phyloP scores from a whole-genome alignment of 2,329 filamentous ascomycete genomes.

The Coniella lustricola region DNA sequence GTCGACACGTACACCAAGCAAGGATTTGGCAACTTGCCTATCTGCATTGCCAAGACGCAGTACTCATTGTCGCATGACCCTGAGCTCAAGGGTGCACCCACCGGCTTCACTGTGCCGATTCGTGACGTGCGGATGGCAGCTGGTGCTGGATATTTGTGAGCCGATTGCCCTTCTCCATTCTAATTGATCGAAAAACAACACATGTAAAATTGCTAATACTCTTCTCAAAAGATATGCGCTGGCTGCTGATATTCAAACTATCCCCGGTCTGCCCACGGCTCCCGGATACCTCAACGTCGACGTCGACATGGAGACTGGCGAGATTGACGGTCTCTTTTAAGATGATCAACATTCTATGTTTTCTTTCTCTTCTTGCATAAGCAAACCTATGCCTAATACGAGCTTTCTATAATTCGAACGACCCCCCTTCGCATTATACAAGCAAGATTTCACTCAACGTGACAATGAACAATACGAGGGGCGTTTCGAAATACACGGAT shows the following conservation, averaged over 20 bases:
- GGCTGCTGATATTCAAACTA: slow-evolving; percentile 96
- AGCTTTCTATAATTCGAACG: no score
- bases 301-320: slow-evolving; percentile 71
- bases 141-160: slow-evolving; percentile 84
- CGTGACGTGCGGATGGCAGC: slow-evolving; percentile 90
- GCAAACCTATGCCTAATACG: no score
- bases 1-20: slow-evolving; percentile 90
- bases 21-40: slow-evolving; percentile 86
- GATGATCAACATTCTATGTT: neutral
- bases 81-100: slow-evolving; percentile 87
- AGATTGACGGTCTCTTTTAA: slow-evolving; percentile 86
- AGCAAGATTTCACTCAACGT: slow-evolving; percentile 4
- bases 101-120: slow-evolving; percentile 90
- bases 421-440: neutral
- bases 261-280: slow-evolving; percentile 88
- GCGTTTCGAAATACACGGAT: neutral
- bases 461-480: neutral
- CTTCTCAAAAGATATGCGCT: slow-evolving; percentile 71
- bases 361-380: neutral
- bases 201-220: slow-evolving; percentile 24
- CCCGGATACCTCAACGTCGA: slow-evolving; percentile 95
- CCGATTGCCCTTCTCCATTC: slow-evolving; percentile 19
- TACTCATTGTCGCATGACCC: slow-evolving; percentile 94
- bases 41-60: slow-evolving; percentile 97
- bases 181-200: slow-evolving; percentile 8